These are phyloP conservation scores for Malassezia sp. DNA, from an alignment of 1,284 basidiomycete genomes.

Conservation along the genomic window DNA sequence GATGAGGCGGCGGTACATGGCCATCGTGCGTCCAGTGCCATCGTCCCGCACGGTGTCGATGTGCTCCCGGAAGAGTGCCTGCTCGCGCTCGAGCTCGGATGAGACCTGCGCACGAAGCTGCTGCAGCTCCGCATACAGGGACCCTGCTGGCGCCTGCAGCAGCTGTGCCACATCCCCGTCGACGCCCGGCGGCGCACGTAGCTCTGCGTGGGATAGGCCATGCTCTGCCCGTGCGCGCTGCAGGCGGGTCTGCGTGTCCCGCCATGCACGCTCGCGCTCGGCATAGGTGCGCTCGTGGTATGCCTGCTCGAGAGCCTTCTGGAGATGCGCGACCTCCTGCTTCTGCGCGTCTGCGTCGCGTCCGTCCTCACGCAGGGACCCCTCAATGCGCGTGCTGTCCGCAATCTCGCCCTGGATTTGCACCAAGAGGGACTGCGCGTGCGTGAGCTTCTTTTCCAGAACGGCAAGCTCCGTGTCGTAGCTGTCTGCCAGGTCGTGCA, in stretches of 20 bases:
- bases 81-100: constrained; percentile 22
- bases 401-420: constrained; percentile 86
- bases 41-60: constrained; percentile 15
- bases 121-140: constrained; percentile 16
- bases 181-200: constrained; percentile 4
- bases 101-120: constrained; percentile 23
- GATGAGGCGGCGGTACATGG: constrained; percentile 42
- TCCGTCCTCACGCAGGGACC: constrained; percentile 54
- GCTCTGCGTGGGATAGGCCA: constrained; percentile 18
- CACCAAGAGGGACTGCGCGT: constrained; percentile 73
- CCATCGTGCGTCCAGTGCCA: constrained; percentile 38
- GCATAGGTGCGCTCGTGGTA: constrained; percentile 65
- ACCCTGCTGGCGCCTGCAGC: not conserved
- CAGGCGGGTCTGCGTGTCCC: constrained; percentile 22
- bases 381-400: constrained; percentile 68
- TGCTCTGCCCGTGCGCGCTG: constrained; percentile 25
- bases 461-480: constrained; percentile 85
- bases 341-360: constrained; percentile 62
- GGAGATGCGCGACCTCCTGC: constrained; percentile 56
- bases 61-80: constrained; percentile 21
- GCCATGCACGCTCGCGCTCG: constrained; percentile 28
- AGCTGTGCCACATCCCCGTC: not conserved
- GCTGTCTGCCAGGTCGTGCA: constrained; percentile 78
- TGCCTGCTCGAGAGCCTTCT: constrained; percentile 59
- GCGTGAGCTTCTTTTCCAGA: constrained; percentile 80